Evolutionary conservation across 1,284 basidiomycete species (phyloP), one percentile per base, ranked within the genome.

Genomic region (Ceratobasidium papillatum): DNA sequence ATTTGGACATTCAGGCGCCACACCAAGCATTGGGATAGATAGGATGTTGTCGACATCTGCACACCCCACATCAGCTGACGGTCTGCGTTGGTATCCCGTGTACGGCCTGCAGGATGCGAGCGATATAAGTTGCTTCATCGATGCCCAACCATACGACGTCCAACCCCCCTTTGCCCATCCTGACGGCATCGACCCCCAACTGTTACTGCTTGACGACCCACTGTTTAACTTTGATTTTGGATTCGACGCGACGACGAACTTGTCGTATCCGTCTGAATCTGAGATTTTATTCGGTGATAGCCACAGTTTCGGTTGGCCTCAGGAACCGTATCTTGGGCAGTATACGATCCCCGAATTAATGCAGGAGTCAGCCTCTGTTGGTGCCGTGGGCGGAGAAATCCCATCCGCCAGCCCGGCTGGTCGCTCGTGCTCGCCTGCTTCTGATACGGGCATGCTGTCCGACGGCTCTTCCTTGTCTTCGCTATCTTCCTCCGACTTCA

Each of bases 291-390:
- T 61, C 56, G 56, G 45, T 45, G 34, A 41, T 45, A 72, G 41
- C 56, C 45, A 59, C 58, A 41, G 56, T 36, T 32, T 59, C 25
- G 43, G 43, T 49, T 72, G 68, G 68, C 56, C 45, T 30, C 41
- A 72, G 54, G 68, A 49, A 51, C 68, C 68, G 25, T 72, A 59
- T 45, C 58, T 58, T 56, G 58, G 68, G 27, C 56, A 34, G 32
- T 72, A 47, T 43, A 32, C 45, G 25, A 49, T 72, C 41, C 54
- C 68, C 68, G 68, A 72, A 30, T n/a, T n/a, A n/a, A 72, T 72
- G 43, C 38, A 59, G 19, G 17, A 3, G 14, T 17, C 43, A n/a
- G 41, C 47, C 14, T 25, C 68, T 4, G 3, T 38, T 9, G 52
- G 64, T 49, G 11, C 14, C n/a, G 51, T n/a, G 25, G 47, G 45